Evolutionary conservation across 306 rosid genomes (phyloP).

Genomic region (Lathyrus tuberosus): DNA sequence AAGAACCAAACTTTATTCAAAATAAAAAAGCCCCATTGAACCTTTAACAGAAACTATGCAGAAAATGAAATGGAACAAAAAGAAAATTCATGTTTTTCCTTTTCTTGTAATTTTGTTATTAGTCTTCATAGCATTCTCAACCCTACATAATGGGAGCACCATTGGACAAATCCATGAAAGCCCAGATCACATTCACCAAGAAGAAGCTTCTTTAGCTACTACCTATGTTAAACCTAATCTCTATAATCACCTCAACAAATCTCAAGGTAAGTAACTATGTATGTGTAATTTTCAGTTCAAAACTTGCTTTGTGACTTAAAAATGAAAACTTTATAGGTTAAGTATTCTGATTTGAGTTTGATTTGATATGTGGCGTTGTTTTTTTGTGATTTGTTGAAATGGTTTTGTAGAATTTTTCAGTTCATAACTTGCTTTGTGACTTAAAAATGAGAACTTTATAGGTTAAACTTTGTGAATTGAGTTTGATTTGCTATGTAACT

Average conservation of each 20-base stretch:
- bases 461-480: too few species aligned
- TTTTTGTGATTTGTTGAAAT: background rate
- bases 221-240: conserved; percentile 78
- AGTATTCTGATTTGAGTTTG: conserved; percentile 15
- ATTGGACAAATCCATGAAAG: conserved; percentile 63
- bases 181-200: conserved; percentile 54
- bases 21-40: background rate
- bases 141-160: conserved; percentile 65
- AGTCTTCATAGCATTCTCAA: conserved; percentile 59
- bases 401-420: background rate
- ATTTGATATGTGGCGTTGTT: background rate
- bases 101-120: conserved; percentile 56
- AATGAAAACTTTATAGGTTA: conserved; percentile 5
- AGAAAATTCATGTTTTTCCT: conserved; percentile 68
- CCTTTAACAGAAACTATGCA: conserved; percentile 36
- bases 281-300: background rate
- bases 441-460: too few species aligned
- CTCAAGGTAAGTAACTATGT: conserved; percentile 48
- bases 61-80: conserved; percentile 73
- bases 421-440: too few species aligned
- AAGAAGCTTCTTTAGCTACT: conserved; percentile 49
- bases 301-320: conserved; percentile 3
- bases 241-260: conserved; percentile 39
- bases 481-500: too few species aligned
- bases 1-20: conserved; percentile 2